These are phyloP conservation scores for Apiospora kogelbergensis DNA, from an alignment of 2,329 filamentous ascomycete genomes.

Conservation along the genomic window DNA sequence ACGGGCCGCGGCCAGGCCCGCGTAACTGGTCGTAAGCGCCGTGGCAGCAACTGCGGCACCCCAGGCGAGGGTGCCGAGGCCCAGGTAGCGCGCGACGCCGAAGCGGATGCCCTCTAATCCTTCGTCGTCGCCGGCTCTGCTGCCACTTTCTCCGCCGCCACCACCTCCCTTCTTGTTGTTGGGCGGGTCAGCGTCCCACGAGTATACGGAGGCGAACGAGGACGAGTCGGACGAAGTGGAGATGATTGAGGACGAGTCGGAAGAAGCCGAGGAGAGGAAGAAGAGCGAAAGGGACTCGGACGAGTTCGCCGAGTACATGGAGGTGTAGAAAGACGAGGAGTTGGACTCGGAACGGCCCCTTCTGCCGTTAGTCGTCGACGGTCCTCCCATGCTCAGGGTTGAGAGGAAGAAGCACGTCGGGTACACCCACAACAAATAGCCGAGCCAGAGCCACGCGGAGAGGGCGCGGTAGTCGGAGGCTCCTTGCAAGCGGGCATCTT, in stretches of 20 bases:
- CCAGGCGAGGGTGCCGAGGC: constrained; percentile 50
- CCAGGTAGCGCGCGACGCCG: constrained; percentile 47
- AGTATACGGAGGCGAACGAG: neutral
- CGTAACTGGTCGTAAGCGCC: constrained; percentile 47
- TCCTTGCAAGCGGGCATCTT: constrained; percentile 45
- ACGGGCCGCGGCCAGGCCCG: constrained; percentile 47
- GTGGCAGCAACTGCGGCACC: constrained; percentile 45
- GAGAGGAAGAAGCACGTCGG: constrained; percentile 50
- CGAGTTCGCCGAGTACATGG: neutral
- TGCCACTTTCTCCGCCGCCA: neutral
- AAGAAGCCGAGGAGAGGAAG: neutral
- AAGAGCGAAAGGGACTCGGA: neutral
- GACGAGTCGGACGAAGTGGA: neutral
- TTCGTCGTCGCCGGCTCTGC: neutral
- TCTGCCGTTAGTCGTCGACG: neutral
- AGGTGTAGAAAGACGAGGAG: neutral
- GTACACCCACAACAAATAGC: constrained; percentile 50
- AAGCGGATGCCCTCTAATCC: constrained; percentile 27
- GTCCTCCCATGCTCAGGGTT: neutral
- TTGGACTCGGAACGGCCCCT: neutral
- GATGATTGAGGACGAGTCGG: neutral
- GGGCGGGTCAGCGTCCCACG: neutral
- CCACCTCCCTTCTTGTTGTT: neutral
- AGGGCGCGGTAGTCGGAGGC: constrained; percentile 44
- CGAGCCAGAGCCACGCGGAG: constrained; percentile 46